A percentile compares a stretch with the other conserved stretches of the same genome.
Evolutionary conservation across 2,329 filamentous ascomycete species (phyloP).

Genomic region (Lachnellula willkommii): DNA sequence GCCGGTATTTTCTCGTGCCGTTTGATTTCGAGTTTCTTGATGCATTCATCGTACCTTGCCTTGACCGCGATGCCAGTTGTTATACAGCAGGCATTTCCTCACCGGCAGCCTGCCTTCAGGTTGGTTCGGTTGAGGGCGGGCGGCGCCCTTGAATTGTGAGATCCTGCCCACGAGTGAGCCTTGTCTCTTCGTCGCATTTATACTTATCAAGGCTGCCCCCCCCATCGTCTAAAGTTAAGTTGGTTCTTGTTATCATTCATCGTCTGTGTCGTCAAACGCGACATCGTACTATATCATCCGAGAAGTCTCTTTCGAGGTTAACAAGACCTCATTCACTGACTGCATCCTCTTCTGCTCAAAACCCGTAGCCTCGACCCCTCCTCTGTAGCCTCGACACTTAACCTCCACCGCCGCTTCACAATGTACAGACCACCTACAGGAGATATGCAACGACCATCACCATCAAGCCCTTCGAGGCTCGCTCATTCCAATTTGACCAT

Average conservation of each 20-base stretch:
- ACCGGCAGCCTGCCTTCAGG: conserved; percentile 11
- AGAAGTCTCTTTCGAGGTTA: not conserved
- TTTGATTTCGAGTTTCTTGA: not conserved
- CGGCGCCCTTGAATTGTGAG: not conserved
- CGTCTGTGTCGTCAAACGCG: not conserved
- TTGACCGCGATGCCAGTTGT: not conserved
- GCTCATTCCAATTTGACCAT: conserved; percentile 8
- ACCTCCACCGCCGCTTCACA: not conserved
- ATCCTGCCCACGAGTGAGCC: not conserved
- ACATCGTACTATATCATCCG: not conserved
- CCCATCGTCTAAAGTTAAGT: conserved; percentile 3
- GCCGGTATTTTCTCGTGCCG: not conserved
- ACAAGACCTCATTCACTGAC: not conserved
- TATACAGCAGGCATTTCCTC: conserved; percentile 1
- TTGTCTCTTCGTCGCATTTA: not conserved
- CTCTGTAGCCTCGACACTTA: not conserved
- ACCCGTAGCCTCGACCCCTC: not conserved
- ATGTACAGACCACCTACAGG: not conserved
- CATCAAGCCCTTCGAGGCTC: not conserved
- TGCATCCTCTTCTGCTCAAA: not conserved
- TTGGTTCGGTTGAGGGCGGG: conserved; percentile 10
- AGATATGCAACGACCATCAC: not conserved
- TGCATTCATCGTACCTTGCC: not conserved
- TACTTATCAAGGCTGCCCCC: not conserved
- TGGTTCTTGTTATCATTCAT: not conserved